Base-by-base conservation (phyloP, 345 rosid species). In the Brassica incana region DNA sequence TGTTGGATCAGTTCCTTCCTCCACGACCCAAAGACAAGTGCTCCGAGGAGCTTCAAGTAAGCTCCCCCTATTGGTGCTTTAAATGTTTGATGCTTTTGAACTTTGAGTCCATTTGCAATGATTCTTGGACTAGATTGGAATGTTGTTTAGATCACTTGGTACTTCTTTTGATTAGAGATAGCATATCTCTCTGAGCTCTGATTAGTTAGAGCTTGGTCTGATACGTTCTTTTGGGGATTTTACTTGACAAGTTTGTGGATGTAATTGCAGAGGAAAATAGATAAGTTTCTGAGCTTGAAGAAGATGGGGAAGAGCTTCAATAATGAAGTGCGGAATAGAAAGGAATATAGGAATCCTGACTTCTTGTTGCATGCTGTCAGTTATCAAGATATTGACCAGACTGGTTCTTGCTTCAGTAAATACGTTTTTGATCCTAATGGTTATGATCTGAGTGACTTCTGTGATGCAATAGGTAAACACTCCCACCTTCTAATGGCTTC, bases 391-490 rank as follows among this genome's bases (percentile, higher is more conserved):
- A 93, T 95, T 58, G 97, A 95, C 80, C 95, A 90, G 88, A 87
- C 86, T 33, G 98, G 99, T 50, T 90, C 98, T 67, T 93, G 97
- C 90, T 90, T 95, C 84, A 81, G 88, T 74, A 92, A 95, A 85
- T 97, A 93, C 82, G 95, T 93, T 6, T 95, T 91, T 60, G 94
- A 95, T 58, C 97, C 99, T 20, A 90, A 90, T 85, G 99, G 97
- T 72, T 95, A 90, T 76, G 97, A 93, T 80, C 85, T 78, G 64
- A 88, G 97, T 30, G 98, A 95, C 86, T 95, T 81, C 85, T 90
- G 78, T 72, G 90, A 87, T 75, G 92, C 88, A 77, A 74, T 95
- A 88, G 99, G 99, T 93, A 52, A 52, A n/a, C 32, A 83, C 72
- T 82, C 11, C 12, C 45, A 73, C 56, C 30, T 77, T 65, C 73